Conservation (phyloP, 2,329 filamentous ascomycete genomes). For the Xylaria hypoxylon region DNA sequence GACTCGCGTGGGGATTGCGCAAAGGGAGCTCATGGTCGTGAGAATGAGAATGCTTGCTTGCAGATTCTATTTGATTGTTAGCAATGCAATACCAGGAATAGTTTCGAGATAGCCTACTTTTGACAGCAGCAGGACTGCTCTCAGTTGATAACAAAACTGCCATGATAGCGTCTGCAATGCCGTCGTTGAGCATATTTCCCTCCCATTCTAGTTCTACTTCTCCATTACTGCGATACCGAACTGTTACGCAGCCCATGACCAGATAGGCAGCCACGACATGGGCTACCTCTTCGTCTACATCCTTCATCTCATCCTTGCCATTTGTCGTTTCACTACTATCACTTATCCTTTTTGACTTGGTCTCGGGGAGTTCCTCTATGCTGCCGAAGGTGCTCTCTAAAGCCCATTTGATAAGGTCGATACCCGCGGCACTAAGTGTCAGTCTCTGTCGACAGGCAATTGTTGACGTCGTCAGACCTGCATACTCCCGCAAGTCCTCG, state of each 20-base stretch:
- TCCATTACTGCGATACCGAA: slow-evolving; percentile 81
- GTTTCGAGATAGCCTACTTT: slow-evolving; percentile 69
- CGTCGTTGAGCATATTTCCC: slow-evolving; percentile 96
- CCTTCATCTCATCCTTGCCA: slow-evolving; percentile 58
- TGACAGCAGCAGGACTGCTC: slow-evolving; percentile 93
- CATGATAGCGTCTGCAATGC: slow-evolving; percentile 97
- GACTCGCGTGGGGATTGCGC: slow-evolving; percentile 78
- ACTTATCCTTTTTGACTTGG: slow-evolving; percentile 58
- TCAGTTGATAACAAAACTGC: slow-evolving; percentile 92
- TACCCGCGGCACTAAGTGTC: slow-evolving; percentile 85
- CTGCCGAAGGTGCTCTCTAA: slow-evolving; percentile 93
- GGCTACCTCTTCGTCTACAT: slow-evolving; percentile 73
- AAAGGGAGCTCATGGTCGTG: slow-evolving; percentile 61
- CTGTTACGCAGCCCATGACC: slow-evolving; percentile 90
- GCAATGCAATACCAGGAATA: slow-evolving; percentile 28
- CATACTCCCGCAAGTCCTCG: slow-evolving; percentile 94
- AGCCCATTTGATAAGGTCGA: slow-evolving; percentile 93
- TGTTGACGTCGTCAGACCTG: slow-evolving; percentile 94
- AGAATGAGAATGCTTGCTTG: slow-evolving; percentile 65
- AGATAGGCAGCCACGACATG: slow-evolving; percentile 68
- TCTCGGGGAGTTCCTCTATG: slow-evolving; percentile 76
- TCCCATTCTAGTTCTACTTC: slow-evolving; percentile 96
- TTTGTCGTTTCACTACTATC: slow-evolving; percentile 50
- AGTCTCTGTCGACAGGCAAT: slow-evolving; percentile 93
- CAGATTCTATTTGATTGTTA: slow-evolving; percentile 62